Percentiles rank a stretch among this genome's conserved stretches.
Evolutionary conservation across 2,329 filamentous ascomycete species (phyloP).

Genomic region (Hypocrella siamensis): DNA sequence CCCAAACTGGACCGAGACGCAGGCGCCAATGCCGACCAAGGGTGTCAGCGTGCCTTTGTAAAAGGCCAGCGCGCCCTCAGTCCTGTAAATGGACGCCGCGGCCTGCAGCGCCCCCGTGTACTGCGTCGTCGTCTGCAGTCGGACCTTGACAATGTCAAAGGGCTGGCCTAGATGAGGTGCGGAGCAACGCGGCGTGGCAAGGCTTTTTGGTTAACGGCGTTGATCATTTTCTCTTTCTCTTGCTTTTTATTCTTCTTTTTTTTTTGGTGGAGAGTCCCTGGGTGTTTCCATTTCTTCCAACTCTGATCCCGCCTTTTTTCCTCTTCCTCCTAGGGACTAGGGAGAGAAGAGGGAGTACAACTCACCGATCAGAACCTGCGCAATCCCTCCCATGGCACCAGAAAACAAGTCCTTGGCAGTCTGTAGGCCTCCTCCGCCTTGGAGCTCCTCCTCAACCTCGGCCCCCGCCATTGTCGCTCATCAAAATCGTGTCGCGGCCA

Average conservation of each 20-base stretch:
- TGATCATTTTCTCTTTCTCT: not conserved
- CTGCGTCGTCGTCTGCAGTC: slow-evolving; percentile 74
- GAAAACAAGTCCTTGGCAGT: slow-evolving; percentile 82
- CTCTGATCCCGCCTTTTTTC: not conserved
- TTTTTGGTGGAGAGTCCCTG: too few relatives aligned
- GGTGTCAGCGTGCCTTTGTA: slow-evolving; percentile 98
- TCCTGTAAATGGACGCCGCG: slow-evolving; percentile 68
- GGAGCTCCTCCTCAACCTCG: slow-evolving; percentile 3
- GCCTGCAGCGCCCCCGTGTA: slow-evolving; percentile 70
- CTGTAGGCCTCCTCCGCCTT: slow-evolving; percentile 27
- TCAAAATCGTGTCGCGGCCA: too few relatives aligned
- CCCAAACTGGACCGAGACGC: slow-evolving; percentile 96
- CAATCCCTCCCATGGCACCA: slow-evolving; percentile 80
- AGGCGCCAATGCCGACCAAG: slow-evolving; percentile 88
- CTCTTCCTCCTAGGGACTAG: too few relatives aligned
- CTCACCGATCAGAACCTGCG: slow-evolving; percentile 81
- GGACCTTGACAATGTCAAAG: slow-evolving; percentile 93
- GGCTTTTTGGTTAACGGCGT: not conserved
- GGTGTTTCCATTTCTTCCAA: too few relatives aligned
- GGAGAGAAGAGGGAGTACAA: not conserved
- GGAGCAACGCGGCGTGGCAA: too few relatives aligned
- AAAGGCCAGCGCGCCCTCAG: slow-evolving; percentile 82
- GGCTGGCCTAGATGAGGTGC: slow-evolving; percentile 56
- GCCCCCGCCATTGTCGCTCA: slow-evolving; percentile 3
- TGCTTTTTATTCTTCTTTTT: too few relatives aligned